These are phyloP conservation scores for Aspergillus fischeri DNA, from an alignment of 2,329 filamentous ascomycete genomes.

Conservation along the genomic window DNA sequence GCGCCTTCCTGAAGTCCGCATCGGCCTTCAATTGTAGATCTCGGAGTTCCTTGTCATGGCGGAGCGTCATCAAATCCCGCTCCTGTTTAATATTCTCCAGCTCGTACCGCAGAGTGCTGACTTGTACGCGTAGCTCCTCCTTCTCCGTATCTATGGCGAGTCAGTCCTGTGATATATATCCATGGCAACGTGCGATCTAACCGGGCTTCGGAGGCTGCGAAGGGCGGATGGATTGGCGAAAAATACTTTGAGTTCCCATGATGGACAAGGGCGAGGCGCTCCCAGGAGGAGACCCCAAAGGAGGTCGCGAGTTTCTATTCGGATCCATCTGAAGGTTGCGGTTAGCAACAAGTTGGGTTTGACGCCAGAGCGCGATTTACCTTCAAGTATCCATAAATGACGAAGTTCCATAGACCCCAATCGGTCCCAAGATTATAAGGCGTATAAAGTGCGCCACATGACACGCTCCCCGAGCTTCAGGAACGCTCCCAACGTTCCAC, in stretches of 20 bases:
- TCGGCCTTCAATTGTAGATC: slow-evolving; percentile 78
- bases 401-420: not conserved
- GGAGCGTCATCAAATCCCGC: slow-evolving; percentile 70
- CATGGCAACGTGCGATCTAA: slow-evolving; percentile 15
- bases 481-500: not conserved
- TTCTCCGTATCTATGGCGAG: slow-evolving; percentile 42
- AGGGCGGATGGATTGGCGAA: slow-evolving; percentile 36
- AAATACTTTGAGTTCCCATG: slow-evolving; percentile 26
- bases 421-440: not conserved
- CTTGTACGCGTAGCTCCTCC: slow-evolving; percentile 82
- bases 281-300: slow-evolving; percentile 58
- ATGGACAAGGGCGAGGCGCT: slow-evolving; percentile 43
- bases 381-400: not conserved
- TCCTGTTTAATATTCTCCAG: slow-evolving; percentile 84
- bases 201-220: slow-evolving; percentile 35
- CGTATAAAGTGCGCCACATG: not conserved
- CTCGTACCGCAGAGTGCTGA: slow-evolving; percentile 84
- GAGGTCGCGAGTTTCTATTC: slow-evolving; percentile 48
- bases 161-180: slow-evolving; percentile 8
- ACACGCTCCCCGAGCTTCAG: not conserved
- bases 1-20: slow-evolving; percentile 69
- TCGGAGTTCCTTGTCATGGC: slow-evolving; percentile 78
- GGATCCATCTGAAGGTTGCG: slow-evolving; percentile 29
- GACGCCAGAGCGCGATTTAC: not conserved
- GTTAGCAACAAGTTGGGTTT: not conserved